Evolutionary conservation across 2,329 filamentous ascomycete genomes (phyloP), one percentile per base, ranked within the genome.

Genomic region (Cytospora mali): DNA sequence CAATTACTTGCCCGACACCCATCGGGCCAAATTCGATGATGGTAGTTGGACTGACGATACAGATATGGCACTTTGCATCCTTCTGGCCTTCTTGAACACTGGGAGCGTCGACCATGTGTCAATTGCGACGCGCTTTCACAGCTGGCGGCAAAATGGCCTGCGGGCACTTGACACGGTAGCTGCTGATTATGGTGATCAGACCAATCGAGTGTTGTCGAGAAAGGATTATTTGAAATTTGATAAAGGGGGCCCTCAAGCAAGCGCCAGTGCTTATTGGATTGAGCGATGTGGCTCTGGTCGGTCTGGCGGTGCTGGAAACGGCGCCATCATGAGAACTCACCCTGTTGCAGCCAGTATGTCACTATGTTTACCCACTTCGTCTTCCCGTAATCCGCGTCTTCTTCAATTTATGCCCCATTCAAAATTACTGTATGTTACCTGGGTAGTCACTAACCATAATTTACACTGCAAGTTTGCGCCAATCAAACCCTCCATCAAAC

Each of bases 51-150:
- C 56, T 14, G 56, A 58, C 11, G 49, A 27, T 16, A 58, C 56
- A n/a, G 56, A 52, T 18, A 52, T 58, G 56, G 56, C 56, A 23
- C 48, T 58, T 25, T 58, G 56, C 48, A 42, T n/a, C 39, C 56
- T 58, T 25, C n/a, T 58, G 29, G 14, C 7, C 18, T 39, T 18
- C 16, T 39, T 39, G 35, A 4, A 39, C 4, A 39, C 35, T 6
- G 35, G 35, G 6, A 18, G 10, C 4, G 10, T 39, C 16, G 4
- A 39, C 14, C 35, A 39, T n/a, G 14, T 39, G 35, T 2, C 10
- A 0, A n/a, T 52, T 7, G 18, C 31, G 9, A 6, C 1, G 18
- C 49, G 57, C 18, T 35, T 59, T 13, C 33, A 4, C 18, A 5
- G 9, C 21, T 42, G 51, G 33, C 52, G 48, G 25, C 3, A 1